Percentiles rank a stretch among this genome's conserved stretches.
Conservation (phyloP, 129 eudicot species). For the Saussurea involucrata region DNA sequence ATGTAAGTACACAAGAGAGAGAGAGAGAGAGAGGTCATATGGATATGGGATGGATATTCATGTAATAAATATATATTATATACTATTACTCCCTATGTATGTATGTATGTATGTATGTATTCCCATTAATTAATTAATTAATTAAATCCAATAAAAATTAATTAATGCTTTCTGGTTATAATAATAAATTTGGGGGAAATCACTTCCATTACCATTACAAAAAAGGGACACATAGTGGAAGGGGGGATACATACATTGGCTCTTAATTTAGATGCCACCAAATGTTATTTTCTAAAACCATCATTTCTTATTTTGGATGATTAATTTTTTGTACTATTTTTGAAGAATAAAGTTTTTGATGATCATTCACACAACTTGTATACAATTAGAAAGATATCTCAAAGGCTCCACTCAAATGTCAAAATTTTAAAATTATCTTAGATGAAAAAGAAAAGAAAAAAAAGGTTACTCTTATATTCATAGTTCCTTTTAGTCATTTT, state of each 20-base stretch:
- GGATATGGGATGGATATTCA: conserved; percentile 19
- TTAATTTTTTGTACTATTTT: not conserved
- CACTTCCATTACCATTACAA: conserved; percentile 1
- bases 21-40: not conserved
- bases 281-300: not conserved
- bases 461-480: too few species aligned
- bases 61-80: not conserved
- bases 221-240: conserved; percentile 15
- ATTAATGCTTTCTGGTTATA: not conserved
- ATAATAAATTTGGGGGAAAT: conserved; percentile 12
- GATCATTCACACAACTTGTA: too few species aligned
- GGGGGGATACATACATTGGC: conserved; percentile 21
- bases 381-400: too few species aligned
- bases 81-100: too few species aligned
- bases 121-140: too few species aligned
- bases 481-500: too few species aligned
- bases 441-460: too few species aligned
- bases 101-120: too few species aligned
- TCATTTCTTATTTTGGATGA: not conserved
- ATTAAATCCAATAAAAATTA: conserved; percentile 1
- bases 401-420: too few species aligned
- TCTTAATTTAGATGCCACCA: conserved; percentile 17
- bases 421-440: too few species aligned
- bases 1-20: not conserved
- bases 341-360: too few species aligned